A percentile compares a stretch with the other conserved stretches of the same genome.
These are phyloP conservation scores for Funneliformis mosseae DNA, from an alignment of 192 early-diverging fungal genomes.

Conservation along the genomic window DNA sequence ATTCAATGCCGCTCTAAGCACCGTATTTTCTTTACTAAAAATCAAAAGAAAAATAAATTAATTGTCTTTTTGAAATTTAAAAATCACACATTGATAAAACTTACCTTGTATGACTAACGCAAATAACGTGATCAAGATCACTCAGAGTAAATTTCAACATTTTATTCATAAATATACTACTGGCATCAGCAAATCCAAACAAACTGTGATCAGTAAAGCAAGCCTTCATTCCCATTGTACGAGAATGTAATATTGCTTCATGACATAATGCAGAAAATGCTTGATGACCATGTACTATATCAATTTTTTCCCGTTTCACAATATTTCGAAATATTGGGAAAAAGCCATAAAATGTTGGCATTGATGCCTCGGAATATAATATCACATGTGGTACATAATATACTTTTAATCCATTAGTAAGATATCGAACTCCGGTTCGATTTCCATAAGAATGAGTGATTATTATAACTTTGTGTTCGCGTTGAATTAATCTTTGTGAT, in stretches of 20 bases:
- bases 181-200: constrained; percentile 94
- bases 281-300: constrained; percentile 96
- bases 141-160: constrained; percentile 94
- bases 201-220: constrained; percentile 98
- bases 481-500: constrained; percentile 82
- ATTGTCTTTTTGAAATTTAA: not conserved
- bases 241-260: constrained; percentile 93
- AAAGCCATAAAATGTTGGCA: constrained; percentile 89
- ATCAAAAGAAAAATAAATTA: constrained; percentile 21
- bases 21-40: constrained; percentile 96
- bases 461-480: constrained; percentile 94
- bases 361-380: constrained; percentile 82
- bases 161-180: constrained; percentile 94
- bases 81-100: not conserved
- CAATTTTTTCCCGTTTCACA: constrained; percentile 85
- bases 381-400: constrained; percentile 90
- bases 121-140: constrained; percentile 97
- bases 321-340: constrained; percentile 94
- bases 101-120: constrained; percentile 94
- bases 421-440: constrained; percentile 83
- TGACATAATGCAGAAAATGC: constrained; percentile 94
- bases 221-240: constrained; percentile 92
- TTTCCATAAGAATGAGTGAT: constrained; percentile 89
- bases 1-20: constrained; percentile 87
- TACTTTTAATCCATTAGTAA: constrained; percentile 91